A percentile compares a stretch with the other conserved stretches of the same genome.
Evolutionary conservation across 176 grass and related monocot genomes (phyloP).

Genomic region (Aegilops umbellulata): DNA sequence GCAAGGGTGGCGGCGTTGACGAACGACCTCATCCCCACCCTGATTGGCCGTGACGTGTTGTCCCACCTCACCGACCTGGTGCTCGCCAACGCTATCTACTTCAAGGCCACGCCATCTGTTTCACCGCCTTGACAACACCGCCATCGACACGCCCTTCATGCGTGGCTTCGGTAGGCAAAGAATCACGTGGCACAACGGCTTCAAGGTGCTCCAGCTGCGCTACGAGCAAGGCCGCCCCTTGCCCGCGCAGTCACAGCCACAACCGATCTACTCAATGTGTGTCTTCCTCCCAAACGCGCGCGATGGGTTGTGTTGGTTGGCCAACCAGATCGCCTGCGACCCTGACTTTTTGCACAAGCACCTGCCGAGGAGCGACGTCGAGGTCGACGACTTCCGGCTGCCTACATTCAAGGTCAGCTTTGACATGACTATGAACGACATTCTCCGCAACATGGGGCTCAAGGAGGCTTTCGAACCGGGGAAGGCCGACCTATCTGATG

Average conservation of each 20-base stretch:
- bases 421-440: neutral
- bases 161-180: neutral
- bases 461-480: neutral
- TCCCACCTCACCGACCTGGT: neutral
- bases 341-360: neutral
- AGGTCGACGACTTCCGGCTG: neutral
- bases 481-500: neutral
- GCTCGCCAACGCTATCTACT: neutral
- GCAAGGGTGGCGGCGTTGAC: neutral
- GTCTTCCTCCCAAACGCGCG: neutral
- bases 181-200: neutral
- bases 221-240: neutral
- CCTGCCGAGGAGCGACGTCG: neutral
- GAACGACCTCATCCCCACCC: neutral
- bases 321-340: neutral
- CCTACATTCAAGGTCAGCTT: neutral
- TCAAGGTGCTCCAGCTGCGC: neutral
- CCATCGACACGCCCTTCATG: neutral
- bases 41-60: neutral
- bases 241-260: neutral
- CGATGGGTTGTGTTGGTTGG: neutral
- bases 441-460: neutral
- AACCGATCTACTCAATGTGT: neutral
- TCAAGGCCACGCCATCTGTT: neutral
- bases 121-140: too few species aligned